phyloP scores from a whole-genome alignment of 1,139 yeast genomes.

The Pichiaceae sp. region DNA sequence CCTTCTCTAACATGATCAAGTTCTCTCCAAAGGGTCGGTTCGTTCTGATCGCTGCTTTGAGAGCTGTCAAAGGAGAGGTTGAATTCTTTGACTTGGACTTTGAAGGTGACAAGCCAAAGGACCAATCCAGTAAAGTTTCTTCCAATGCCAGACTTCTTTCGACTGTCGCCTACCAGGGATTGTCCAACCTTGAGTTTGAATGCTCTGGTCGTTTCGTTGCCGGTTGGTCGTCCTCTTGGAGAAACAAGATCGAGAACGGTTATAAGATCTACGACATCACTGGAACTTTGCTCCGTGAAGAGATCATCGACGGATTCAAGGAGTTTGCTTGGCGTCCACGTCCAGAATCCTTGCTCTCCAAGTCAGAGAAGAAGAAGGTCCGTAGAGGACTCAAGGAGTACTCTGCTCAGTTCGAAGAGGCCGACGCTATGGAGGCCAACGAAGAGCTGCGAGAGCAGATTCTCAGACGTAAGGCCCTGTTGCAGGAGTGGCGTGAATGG shows the following conservation, averaged over 20 bases:
- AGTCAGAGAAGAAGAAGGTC: constrained; percentile 80
- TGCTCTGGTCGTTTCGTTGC: constrained; percentile 89
- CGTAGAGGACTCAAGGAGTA: constrained; percentile 84
- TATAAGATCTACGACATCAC: constrained; percentile 80
- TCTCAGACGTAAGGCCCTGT: constrained; percentile 70
- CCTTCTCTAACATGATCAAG: constrained; percentile 62
- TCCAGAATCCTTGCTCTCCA: constrained; percentile 69
- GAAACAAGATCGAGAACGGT: constrained; percentile 83
- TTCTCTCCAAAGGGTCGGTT: constrained; percentile 96
- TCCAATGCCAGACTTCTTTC: constrained; percentile 60
- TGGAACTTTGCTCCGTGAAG: constrained; percentile 71
- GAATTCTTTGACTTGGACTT: constrained; percentile 85
- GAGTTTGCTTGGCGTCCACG: constrained; percentile 97
- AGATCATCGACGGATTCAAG: constrained; percentile 73
- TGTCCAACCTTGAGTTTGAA: constrained; percentile 89
- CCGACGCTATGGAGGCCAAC: constrained; percentile 94
- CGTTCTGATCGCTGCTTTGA: constrained; percentile 65
- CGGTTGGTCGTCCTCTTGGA: constrained; percentile 83
- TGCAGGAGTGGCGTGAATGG: constrained; percentile 83
- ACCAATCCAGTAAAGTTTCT: constrained; percentile 34
- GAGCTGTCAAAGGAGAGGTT: constrained; percentile 48
- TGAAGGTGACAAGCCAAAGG: constrained; percentile 46
- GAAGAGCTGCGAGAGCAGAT: constrained; percentile 88
- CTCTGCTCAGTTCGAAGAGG: constrained; percentile 88
- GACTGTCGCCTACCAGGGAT: constrained; percentile 61